phyloP scores from a whole-genome alignment of 1,139 yeast species.

The Candida frijolesensis region DNA sequence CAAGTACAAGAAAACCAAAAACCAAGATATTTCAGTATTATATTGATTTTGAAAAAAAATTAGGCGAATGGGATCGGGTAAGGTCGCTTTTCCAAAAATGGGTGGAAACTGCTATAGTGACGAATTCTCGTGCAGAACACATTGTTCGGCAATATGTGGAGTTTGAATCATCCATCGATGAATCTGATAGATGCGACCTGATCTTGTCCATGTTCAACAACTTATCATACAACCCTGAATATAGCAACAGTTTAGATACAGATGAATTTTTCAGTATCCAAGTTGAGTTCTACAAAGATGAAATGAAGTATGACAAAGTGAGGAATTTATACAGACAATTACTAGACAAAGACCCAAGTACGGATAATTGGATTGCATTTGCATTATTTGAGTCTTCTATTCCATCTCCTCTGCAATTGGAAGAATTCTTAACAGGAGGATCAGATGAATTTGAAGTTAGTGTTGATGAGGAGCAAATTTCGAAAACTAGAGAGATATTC shows the following conservation, averaged over 20 bases:
- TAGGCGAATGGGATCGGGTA: constrained; percentile 80
- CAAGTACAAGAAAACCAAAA: constrained; percentile 51
- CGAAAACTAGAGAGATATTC: constrained; percentile 57
- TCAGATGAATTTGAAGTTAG: constrained; percentile 54
- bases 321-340: constrained; percentile 52
- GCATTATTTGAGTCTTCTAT: constrained; percentile 75
- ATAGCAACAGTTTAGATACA: constrained; percentile 17
- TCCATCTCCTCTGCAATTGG: constrained; percentile 57
- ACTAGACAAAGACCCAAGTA: constrained; percentile 32
- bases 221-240: constrained; percentile 19
- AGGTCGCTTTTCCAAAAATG: constrained; percentile 71
- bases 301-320: constrained; percentile 57
- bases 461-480: constrained; percentile 53
- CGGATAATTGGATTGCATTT: constrained; percentile 62
- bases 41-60: constrained; percentile 54
- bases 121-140: constrained; percentile 39
- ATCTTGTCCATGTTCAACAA: constrained; percentile 56
- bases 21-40: constrained; percentile 62
- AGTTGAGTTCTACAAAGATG: constrained; percentile 63
- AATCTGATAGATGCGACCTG: constrained; percentile 64
- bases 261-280: constrained; percentile 47
- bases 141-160: constrained; percentile 55
- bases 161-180: constrained; percentile 72
- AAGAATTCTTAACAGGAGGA: constrained; percentile 38
- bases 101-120: constrained; percentile 47